phyloP scores from a whole-genome alignment of 2,329 filamentous ascomycete species.

The Arthrobotrys sinensis region DNA sequence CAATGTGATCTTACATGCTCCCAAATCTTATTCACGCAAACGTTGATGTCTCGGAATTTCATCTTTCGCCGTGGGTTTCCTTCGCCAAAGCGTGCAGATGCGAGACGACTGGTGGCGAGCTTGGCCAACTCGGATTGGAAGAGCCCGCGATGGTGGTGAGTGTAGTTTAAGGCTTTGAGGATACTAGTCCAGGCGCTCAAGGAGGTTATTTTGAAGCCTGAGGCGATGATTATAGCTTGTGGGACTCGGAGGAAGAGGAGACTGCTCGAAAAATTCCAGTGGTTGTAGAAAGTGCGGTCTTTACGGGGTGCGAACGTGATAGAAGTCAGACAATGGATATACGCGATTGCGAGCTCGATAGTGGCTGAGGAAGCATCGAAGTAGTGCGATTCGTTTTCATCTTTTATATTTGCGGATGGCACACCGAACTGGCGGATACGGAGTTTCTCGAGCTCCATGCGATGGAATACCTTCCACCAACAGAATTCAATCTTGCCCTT shows the following conservation, averaged over 20 bases:
- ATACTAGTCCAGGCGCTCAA: constrained; percentile 43
- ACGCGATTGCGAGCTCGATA: constrained; percentile 37
- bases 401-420: neutral
- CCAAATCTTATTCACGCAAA: constrained; percentile 34
- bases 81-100: constrained; percentile 31
- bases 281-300: constrained; percentile 14
- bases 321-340: constrained; percentile 37
- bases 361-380: constrained; percentile 19
- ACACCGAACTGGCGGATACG: constrained; percentile 25
- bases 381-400: neutral
- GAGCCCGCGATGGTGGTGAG: constrained; percentile 41
- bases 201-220: constrained; percentile 23
- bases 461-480: constrained; percentile 41
- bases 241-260: constrained; percentile 45
- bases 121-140: constrained; percentile 37
- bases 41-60: constrained; percentile 48
- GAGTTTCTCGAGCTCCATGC: constrained; percentile 28
- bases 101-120: constrained; percentile 13
- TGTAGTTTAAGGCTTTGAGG: constrained; percentile 48
- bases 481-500: constrained; percentile 7
- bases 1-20: constrained; percentile 13
- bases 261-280: constrained; percentile 27
- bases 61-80: constrained; percentile 31
- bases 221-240: constrained; percentile 50
- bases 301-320: constrained; percentile 36